Conservation (phyloP, 768 basidiomycete genomes). For the Suillus spraguei region DNA sequence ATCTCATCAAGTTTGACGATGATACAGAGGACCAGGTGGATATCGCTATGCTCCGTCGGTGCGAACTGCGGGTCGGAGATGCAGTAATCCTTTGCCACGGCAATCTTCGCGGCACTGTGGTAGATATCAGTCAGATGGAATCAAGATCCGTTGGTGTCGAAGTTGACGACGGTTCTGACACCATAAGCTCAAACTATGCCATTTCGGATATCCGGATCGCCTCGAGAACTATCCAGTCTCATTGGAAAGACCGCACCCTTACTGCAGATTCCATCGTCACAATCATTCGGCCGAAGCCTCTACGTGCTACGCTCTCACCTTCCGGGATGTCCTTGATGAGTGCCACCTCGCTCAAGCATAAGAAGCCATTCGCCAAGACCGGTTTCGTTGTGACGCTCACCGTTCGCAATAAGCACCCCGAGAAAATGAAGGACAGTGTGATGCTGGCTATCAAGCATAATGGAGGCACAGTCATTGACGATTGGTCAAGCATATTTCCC, state of each 20-base stretch:
- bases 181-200: slow-evolving; percentile 28
- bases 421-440: slow-evolving; percentile 45
- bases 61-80: slow-evolving; percentile 56
- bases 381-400: slow-evolving; percentile 63
- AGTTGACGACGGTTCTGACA: slow-evolving; percentile 39
- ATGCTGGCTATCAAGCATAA: slow-evolving; percentile 45
- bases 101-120: slow-evolving; percentile 31
- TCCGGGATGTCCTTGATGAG: slow-evolving; percentile 48
- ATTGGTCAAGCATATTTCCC: slow-evolving; percentile 57
- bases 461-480: slow-evolving; percentile 64
- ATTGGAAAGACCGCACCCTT: slow-evolving; percentile 60
- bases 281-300: slow-evolving; percentile 37
- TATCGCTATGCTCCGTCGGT: slow-evolving; percentile 54
- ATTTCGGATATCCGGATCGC: slow-evolving; percentile 51
- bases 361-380: slow-evolving; percentile 46
- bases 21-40: slow-evolving; percentile 47
- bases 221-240: slow-evolving; percentile 46
- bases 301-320: slow-evolving; percentile 46
- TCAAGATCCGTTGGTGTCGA: slow-evolving; percentile 39
- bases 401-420: slow-evolving; percentile 36
- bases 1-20: slow-evolving; percentile 71
- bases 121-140: slow-evolving; percentile 34
- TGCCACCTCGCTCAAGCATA: slow-evolving; percentile 35
- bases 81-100: slow-evolving; percentile 45
- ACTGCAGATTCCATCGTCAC: slow-evolving; percentile 45